phyloP scores from a whole-genome alignment of 306 rosid genomes.

The Crotalaria pallida region DNA sequence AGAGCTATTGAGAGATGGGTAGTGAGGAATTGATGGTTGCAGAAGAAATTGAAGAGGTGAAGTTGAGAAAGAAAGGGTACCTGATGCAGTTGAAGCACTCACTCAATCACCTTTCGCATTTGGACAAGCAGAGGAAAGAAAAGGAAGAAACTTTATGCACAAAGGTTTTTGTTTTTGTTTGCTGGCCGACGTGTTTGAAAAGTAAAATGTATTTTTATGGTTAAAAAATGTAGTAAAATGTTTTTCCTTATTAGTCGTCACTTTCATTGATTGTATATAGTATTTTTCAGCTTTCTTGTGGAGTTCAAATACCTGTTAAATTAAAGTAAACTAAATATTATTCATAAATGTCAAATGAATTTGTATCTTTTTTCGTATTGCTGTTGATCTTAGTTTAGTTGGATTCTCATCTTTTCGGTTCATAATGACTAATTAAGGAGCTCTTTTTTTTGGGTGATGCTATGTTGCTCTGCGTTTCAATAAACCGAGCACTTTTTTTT shows the following conservation, averaged over 20 bases:
- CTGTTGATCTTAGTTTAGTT: too few species aligned
- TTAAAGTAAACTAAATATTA: not conserved
- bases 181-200: not conserved
- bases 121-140: conserved; percentile 8
- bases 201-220: too few species aligned
- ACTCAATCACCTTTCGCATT: conserved; percentile 8
- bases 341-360: too few species aligned
- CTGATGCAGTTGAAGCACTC: conserved; percentile 20
- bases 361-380: too few species aligned
- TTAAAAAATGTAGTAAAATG: too few species aligned
- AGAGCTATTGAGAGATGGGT: conserved; percentile 27
- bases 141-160: conserved; percentile 17
- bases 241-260: not conserved
- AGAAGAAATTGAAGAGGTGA: conserved; percentile 1
- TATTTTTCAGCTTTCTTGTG: conserved; percentile 3
- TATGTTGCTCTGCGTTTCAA: too few species aligned
- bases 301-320: conserved; percentile 12
- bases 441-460: too few species aligned
- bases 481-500: too few species aligned
- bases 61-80: conserved; percentile 17
- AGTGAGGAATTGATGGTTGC: not conserved
- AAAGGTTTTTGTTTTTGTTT: not conserved
- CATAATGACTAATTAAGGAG: too few species aligned
- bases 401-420: too few species aligned
- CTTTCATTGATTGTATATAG: not conserved